Base-by-base conservation (phyloP, 129 eudicot genomes). In the Erigeron canadensis region DNA sequence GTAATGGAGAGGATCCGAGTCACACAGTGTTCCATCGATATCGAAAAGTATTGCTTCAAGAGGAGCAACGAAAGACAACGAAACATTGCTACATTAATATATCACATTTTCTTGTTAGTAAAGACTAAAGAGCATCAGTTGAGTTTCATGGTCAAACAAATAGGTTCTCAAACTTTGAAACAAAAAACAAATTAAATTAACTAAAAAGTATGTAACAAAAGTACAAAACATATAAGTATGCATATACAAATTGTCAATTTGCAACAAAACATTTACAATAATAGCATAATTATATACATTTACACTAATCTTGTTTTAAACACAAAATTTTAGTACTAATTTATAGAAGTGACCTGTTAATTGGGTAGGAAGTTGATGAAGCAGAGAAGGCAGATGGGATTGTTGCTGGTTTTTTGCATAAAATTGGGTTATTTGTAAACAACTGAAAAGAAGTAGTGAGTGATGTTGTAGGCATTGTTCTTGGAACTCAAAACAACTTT, bases 1-100 rank as follows among this genome's bases (percentile, higher is more conserved):
- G 53, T 74, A 86, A 73, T 92, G 98, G n/a, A 92, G 75, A 79
- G 98, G 98, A 71, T 92, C 98, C 10, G 98, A 92, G 75, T 92
- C 98, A 40, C 89, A 84, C 1, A 92, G 82, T 46, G 98, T 92
- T 75, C 98, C 98, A 83, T 92, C 98, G 21, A 92, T 84, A 66
- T 89, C 98, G 63, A 92, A 92, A 28, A 92, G 89, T 23, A 92
- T 84, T 69, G 98, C 96, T 70, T 89, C 96, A 55, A 92, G 75
- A 45, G 98, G 98, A 81, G 88, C 88, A 64, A 84, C 70, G 73
- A 73, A 62, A n/a, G 67, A 62, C 7, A 62, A 62, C 8, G 67
- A 86, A 56, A 58, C 55, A 40, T 53, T 79, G 75, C 88, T 86
- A 77, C 80, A 23, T 64, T 17, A 34, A 67, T 50, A 63, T 69